These are phyloP conservation scores for Ustilago loliicola DNA, from an alignment of 1,284 basidiomycete genomes.

Conservation along the genomic window DNA sequence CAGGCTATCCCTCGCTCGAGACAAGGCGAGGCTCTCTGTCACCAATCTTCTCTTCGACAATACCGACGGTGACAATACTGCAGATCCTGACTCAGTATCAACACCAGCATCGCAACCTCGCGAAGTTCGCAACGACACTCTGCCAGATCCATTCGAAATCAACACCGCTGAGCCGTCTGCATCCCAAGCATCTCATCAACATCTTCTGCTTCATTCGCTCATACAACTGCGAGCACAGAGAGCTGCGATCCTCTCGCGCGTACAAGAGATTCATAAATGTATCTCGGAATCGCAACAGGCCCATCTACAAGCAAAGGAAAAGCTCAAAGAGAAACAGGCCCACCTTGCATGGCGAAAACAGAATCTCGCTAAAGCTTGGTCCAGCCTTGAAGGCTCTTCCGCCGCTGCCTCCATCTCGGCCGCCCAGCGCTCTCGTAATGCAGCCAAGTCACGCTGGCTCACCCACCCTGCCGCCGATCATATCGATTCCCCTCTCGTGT, in stretches of 20 bases:
- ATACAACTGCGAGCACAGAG: constrained; percentile 31
- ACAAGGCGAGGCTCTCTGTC: constrained; percentile 32
- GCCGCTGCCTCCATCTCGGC: constrained; percentile 20
- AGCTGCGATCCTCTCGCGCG: constrained; percentile 26
- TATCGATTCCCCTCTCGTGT: constrained; percentile 23
- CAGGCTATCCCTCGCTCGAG: constrained; percentile 35
- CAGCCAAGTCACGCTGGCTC: constrained; percentile 41
- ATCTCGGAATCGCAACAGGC: constrained; percentile 39
- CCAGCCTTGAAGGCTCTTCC: constrained; percentile 43
- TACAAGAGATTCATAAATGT: constrained; percentile 35
- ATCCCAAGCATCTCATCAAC: neutral
- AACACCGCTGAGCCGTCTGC: constrained; percentile 13
- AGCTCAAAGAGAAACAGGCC: constrained; percentile 30
- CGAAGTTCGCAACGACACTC: constrained; percentile 3
- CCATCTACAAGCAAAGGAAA: constrained; percentile 25
- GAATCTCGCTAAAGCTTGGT: constrained; percentile 53
- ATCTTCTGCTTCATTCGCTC: constrained; percentile 24
- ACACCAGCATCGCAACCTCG: neutral
- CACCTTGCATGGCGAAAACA: constrained; percentile 34
- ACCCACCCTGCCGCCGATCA: constrained; percentile 38
- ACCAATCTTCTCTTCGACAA: constrained; percentile 20
- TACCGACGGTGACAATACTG: neutral
- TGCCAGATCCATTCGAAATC: constrained; percentile 44
- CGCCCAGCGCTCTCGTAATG: constrained; percentile 29
- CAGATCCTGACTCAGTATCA: neutral